Conservation (phyloP, 2,329 filamentous ascomycete genomes). For the Fusarium sp. region DNA sequence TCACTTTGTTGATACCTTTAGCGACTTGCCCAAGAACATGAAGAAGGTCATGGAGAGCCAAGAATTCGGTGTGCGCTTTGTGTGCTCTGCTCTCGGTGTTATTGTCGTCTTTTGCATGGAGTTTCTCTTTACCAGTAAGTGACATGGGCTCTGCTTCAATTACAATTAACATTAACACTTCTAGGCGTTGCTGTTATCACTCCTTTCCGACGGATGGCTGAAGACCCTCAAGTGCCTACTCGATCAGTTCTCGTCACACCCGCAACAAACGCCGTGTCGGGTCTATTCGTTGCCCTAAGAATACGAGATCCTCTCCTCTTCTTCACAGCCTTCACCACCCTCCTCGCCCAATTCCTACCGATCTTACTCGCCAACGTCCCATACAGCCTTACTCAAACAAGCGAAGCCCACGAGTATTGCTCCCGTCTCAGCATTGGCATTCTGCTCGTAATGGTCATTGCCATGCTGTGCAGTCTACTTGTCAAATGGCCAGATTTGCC, state of each 20-base stretch:
- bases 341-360: slow-evolving; percentile 63
- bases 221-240: slow-evolving; percentile 51
- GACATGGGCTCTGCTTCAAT: accelerated
- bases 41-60: slow-evolving; percentile 56
- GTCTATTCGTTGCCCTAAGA: slow-evolving; percentile 48
- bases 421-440: slow-evolving; percentile 57
- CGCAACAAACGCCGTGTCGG: slow-evolving; percentile 61
- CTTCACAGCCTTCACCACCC: slow-evolving; percentile 56
- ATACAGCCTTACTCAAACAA: slow-evolving; percentile 58
- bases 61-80: slow-evolving; percentile 59
- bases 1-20: slow-evolving; percentile 45
- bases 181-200: slow-evolving; percentile 58
- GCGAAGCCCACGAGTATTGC: slow-evolving; percentile 56
- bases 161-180: not conserved
- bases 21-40: slow-evolving; percentile 46
- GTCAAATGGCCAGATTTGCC: slow-evolving; percentile 60
- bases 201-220: slow-evolving; percentile 58
- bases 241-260: slow-evolving; percentile 58
- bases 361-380: slow-evolving; percentile 63
- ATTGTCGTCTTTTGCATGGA: slow-evolving; percentile 58
- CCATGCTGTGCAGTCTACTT: slow-evolving; percentile 56
- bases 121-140: slow-evolving; percentile 57
- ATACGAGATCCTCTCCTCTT: slow-evolving; percentile 57
- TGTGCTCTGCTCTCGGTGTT: slow-evolving; percentile 59
- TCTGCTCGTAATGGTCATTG: slow-evolving; percentile 58